Evolutionary conservation across 1,284 basidiomycete genomes (phyloP).

Genomic region (Erythrobasidium hasegawianum): DNA sequence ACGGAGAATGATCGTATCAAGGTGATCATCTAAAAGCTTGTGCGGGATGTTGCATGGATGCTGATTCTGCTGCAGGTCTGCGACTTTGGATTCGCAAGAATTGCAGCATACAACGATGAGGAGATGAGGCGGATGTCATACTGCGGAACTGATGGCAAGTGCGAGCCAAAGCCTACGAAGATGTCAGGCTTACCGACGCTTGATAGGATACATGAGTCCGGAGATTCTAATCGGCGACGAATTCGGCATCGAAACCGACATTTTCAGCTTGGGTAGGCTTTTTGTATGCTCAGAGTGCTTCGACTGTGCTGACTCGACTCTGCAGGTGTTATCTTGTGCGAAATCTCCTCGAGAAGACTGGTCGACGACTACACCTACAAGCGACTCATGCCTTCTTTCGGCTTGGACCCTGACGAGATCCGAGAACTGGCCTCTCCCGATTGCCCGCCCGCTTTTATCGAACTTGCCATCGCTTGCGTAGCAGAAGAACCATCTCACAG

Average conservation of each 20-base stretch:
- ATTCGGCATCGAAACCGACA: conserved; percentile 88
- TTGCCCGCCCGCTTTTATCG: conserved; percentile 73
- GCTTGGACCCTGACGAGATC: conserved; percentile 72
- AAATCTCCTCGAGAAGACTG: conserved; percentile 77
- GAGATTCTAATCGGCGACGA: conserved; percentile 88
- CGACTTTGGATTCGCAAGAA: conserved; percentile 76
- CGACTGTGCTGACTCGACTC: neutral
- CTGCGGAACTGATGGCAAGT: conserved; percentile 90
- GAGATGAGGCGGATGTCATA: conserved; percentile 89
- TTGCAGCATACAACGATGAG: conserved; percentile 83
- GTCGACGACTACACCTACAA: conserved; percentile 74
- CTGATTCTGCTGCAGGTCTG: conserved; percentile 52
- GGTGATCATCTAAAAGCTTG: conserved; percentile 55
- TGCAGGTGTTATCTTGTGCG: conserved; percentile 82
- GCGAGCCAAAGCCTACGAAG: no score
- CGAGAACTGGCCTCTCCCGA: conserved; percentile 65
- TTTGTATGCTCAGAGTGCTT: no score
- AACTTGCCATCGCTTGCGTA: conserved; percentile 75
- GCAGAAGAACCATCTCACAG: conserved; percentile 63
- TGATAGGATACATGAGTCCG: conserved; percentile 56
- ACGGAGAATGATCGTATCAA: conserved; percentile 90
- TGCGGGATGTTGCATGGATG: no score
- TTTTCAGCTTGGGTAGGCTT: conserved; percentile 67
- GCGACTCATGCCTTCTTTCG: conserved; percentile 70
- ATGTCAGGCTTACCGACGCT: no score